Percentiles rank a stretch among this genome's conserved stretches.
These are phyloP conservation scores for Starmerella ratchasimensis DNA, from an alignment of 805 yeast species.

Conservation along the genomic window DNA sequence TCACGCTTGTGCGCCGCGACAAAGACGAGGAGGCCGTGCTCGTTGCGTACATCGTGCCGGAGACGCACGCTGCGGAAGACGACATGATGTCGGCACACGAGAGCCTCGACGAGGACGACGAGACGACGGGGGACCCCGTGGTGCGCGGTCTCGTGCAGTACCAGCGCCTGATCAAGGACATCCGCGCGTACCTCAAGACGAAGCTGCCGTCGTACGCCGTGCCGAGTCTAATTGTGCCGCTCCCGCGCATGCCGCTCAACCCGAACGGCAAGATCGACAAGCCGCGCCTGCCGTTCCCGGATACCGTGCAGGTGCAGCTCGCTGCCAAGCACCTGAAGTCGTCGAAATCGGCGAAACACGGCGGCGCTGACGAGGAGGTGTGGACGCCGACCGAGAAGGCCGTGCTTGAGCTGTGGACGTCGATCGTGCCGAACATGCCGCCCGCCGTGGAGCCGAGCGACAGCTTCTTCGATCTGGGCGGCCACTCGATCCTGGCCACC, in stretches of 20 bases:
- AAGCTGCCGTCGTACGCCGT: conserved; percentile 87
- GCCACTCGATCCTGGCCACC: conserved; percentile 94
- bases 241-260: conserved; percentile 75
- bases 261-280: conserved; percentile 98
- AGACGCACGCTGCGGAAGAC: conserved; percentile 36
- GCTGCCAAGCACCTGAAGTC: conserved; percentile 41
- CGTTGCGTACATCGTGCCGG: conserved; percentile 85
- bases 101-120: conserved; percentile 30
- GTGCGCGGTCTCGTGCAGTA: conserved; percentile 69
- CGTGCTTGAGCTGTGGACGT: conserved; percentile 73
- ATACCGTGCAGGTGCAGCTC: conserved; percentile 64
- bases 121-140: conserved; percentile 36
- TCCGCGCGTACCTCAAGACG: conserved; percentile 69
- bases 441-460: conserved; percentile 63
- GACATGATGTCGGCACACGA: conserved; percentile 30
- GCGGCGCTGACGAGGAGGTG: conserved; percentile 27
- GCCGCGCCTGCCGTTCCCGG: conserved; percentile 93
- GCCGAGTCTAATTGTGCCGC: conserved; percentile 81
- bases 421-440: conserved; percentile 73
- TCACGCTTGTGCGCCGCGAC: conserved; percentile 83
- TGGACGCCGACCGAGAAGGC: conserved; percentile 53
- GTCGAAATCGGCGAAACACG: conserved; percentile 21
- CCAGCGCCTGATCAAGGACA: conserved; percentile 62
- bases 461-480: conserved; percentile 93
- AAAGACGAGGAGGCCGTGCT: conserved; percentile 84